Percentiles rank a stretch among this genome's conserved stretches.
phyloP scores from a whole-genome alignment of 1,139 yeast genomes.

The Candida sp. region DNA sequence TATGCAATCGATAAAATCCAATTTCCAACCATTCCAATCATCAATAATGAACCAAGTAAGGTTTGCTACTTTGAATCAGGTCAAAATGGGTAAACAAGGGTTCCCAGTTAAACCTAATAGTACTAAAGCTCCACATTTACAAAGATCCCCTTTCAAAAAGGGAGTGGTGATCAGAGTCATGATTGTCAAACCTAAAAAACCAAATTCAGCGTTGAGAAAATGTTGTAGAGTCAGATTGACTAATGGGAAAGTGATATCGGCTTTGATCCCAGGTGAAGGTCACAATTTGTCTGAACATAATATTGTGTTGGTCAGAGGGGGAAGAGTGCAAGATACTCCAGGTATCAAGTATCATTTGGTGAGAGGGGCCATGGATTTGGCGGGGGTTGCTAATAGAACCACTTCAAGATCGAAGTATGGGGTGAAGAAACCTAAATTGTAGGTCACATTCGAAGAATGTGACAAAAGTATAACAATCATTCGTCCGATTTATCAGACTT shows the following conservation, averaged over 20 bases:
- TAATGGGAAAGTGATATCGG: constrained; percentile 85
- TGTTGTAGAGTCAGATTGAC: constrained; percentile 93
- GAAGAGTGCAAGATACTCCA: constrained; percentile 96
- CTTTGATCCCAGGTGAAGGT: constrained; percentile 98
- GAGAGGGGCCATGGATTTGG: constrained; percentile 91
- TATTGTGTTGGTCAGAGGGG: constrained; percentile 94
- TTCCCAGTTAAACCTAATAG: constrained; percentile 45
- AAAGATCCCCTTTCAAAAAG: constrained; percentile 77
- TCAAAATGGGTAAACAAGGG: constrained; percentile 61
- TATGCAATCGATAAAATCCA: constrained; percentile 10
- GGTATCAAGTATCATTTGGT: constrained; percentile 96
- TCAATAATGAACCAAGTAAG: constrained; percentile 30
- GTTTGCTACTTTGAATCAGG: constrained; percentile 71
- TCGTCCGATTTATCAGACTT: too few relatives aligned
- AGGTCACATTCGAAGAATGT: not conserved
- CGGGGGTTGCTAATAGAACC: constrained; percentile 91
- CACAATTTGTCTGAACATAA: constrained; percentile 99
- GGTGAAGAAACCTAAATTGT: constrained; percentile 69
- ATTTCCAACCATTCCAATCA: constrained; percentile 6
- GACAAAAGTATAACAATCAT: too few relatives aligned
- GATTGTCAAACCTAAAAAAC: constrained; percentile 96
- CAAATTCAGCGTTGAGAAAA: constrained; percentile 97
- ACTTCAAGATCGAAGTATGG: constrained; percentile 94
- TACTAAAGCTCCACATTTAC: constrained; percentile 77
- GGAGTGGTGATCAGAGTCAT: constrained; percentile 95